phyloP scores from a whole-genome alignment of 1,139 yeast species.

The Debaryomycetaceae sp. region DNA sequence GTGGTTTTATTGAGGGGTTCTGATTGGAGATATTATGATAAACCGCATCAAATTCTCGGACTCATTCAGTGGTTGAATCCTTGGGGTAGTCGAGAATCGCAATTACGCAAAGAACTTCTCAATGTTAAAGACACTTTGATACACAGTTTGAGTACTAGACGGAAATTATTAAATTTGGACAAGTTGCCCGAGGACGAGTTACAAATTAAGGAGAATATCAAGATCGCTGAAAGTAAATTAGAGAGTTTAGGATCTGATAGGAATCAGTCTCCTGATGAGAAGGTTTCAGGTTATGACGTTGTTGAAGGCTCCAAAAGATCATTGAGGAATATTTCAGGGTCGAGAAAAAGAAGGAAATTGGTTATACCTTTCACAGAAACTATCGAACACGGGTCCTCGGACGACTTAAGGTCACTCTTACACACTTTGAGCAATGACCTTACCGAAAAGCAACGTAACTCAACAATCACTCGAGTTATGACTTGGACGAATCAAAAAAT shows the following conservation, averaged over 20 bases:
- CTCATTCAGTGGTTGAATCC: conserved; percentile 68
- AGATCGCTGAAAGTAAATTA: conserved; percentile 22
- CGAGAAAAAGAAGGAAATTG: conserved; percentile 23
- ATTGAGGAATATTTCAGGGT: conserved; percentile 14
- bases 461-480: conserved; percentile 44
- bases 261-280: conserved; percentile 19
- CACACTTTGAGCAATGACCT: conserved; percentile 27
- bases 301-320: conserved; percentile 23
- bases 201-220: conserved; percentile 35
- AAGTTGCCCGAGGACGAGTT: conserved; percentile 40
- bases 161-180: conserved; percentile 46
- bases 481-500: conserved; percentile 67
- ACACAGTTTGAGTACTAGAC: conserved; percentile 59
- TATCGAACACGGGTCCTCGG: conserved; percentile 24
- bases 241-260: conserved; percentile 22
- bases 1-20: conserved; percentile 48
- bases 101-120: conserved; percentile 59
- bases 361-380: conserved; percentile 22
- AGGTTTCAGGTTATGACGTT: conserved; percentile 14
- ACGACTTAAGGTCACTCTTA: conserved; percentile 28
- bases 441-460: conserved; percentile 28
- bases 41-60: conserved; percentile 53
- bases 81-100: conserved; percentile 74
- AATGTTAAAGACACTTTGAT: conserved; percentile 52
- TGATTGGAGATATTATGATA: conserved; percentile 74